These are phyloP conservation scores for Exidia glandulosa DNA, from an alignment of 768 basidiomycete genomes.

Conservation along the genomic window DNA sequence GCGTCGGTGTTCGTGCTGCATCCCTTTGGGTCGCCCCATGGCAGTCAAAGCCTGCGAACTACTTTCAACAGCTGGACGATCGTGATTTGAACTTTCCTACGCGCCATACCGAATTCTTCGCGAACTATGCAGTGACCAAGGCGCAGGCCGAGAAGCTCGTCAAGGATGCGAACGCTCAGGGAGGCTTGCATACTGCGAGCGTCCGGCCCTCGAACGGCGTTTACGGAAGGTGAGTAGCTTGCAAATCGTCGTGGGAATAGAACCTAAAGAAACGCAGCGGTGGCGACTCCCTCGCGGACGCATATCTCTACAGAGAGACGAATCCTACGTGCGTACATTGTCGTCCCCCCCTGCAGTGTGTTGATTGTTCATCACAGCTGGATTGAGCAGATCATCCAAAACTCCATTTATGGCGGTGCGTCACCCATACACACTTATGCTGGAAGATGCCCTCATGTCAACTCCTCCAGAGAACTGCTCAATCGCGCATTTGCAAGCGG, in stretches of 20 bases:
- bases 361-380: constrained; percentile 28
- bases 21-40: constrained; percentile 68
- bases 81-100: constrained; percentile 36
- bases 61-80: constrained; percentile 56
- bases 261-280: constrained; percentile 24
- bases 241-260: too few relatives aligned
- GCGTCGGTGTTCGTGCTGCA: constrained; percentile 43
- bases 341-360: neutral
- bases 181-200: constrained; percentile 35
- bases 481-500: constrained; percentile 61
- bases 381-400: constrained; percentile 41
- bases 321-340: constrained; percentile 33
- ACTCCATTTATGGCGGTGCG: neutral
- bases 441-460: neutral
- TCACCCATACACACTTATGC: neutral
- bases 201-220: constrained; percentile 72
- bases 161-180: constrained; percentile 27
- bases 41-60: constrained; percentile 45
- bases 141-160: constrained; percentile 41
- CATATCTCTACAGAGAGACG: constrained; percentile 45
- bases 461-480: constrained; percentile 52
- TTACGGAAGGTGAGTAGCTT: constrained; percentile 34
- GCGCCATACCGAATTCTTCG: constrained; percentile 54
- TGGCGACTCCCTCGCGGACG: constrained; percentile 57
- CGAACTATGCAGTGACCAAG: constrained; percentile 69